phyloP scores from a whole-genome alignment of 331 rosid species.

The Cydonia oblonga region DNA sequence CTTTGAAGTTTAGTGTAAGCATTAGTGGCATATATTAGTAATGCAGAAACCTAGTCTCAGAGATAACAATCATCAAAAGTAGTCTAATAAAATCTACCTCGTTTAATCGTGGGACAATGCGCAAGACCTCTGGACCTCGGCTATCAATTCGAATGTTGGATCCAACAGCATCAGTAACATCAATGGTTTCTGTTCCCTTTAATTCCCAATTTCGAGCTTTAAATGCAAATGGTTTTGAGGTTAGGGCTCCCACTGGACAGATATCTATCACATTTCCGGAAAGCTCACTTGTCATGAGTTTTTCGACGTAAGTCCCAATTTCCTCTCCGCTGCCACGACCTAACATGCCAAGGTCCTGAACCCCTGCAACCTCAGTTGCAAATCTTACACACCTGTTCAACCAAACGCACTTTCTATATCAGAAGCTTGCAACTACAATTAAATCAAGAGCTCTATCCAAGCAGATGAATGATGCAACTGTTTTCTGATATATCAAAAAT shows the following conservation, averaged over 20 bases:
- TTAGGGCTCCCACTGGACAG: conserved; percentile 96
- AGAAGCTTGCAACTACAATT: conserved; percentile 14
- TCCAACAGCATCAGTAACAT: conserved; percentile 97
- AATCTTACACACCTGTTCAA: conserved; percentile 84
- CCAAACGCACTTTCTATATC: conserved; percentile 7
- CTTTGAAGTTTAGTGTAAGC: neutral
- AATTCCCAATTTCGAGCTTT: conserved; percentile 97
- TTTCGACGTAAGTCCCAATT: conserved; percentile 95
- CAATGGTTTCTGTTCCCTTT: conserved; percentile 90
- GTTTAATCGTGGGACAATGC: conserved; percentile 80
- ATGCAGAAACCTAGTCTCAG: neutral
- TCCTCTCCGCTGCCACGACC: conserved; percentile 99
- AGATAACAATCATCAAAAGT: neutral
- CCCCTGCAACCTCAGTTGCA: conserved; percentile 98
- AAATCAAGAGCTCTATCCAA: neutral
- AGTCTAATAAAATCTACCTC: conserved; percentile 45
- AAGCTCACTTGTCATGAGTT: conserved; percentile 95
- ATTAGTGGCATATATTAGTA: neutral
- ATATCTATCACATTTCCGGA: conserved; percentile 98
- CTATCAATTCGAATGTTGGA: conserved; percentile 96
- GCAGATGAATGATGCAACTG: neutral
- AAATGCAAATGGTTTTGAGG: conserved; percentile 97
- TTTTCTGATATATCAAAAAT: neutral
- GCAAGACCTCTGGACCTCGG: conserved; percentile 96
- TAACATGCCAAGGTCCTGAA: conserved; percentile 95